Base-by-base conservation (phyloP, 2,329 filamentous ascomycete species). In the Emydomyces testavorans region DNA sequence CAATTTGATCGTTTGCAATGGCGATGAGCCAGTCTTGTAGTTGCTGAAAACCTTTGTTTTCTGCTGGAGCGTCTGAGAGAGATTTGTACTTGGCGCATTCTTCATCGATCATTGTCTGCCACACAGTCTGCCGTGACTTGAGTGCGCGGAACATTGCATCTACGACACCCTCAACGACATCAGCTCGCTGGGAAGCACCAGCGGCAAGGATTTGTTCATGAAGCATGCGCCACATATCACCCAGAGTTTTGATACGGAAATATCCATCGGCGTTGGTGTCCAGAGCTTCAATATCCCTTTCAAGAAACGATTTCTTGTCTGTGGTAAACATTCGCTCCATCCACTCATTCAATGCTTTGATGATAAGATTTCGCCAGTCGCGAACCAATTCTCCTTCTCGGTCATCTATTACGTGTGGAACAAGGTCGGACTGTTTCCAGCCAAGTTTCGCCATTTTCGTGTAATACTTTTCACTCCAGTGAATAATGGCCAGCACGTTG, bases 1-100 rank as follows among this genome's bases (percentile, higher is more conserved):
- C 89, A 62, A 98, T 96, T 65, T 98, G 92, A 68, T 98, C 92
- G 69, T 98, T 98, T 57, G 93, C 92, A 49, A 93, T 87, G 38
- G 92, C 89, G 46, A 98, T 81, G 48, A 98, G 82, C 88, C 90
- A 98, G 69, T 98, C 92, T 60, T 82, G 78, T 36, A 81, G 64
- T 16, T 74, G 65, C 63, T 94, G 85, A 23, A 94, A 71, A 2
- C 83, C 79, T 63, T 94, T 87, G 59, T 63, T 60, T 52, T 69
- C 65, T 20, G 44, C 6, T 20, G 43, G 24, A 23, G 20, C n/a
- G 15, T 72, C 69, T 11, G 65, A 60, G 51, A 68, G 57, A 50
- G 62, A 56, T 63, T 83, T 82, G 65, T 87, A 94, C 58, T 80
- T 83, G 42, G 72, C 70, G 16, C 82, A 82, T 68, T 98, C 92